These are phyloP conservation scores for Phytophthora nicotianae DNA, from an alignment of 352 stramenopile genomes.

Conservation along the genomic window DNA sequence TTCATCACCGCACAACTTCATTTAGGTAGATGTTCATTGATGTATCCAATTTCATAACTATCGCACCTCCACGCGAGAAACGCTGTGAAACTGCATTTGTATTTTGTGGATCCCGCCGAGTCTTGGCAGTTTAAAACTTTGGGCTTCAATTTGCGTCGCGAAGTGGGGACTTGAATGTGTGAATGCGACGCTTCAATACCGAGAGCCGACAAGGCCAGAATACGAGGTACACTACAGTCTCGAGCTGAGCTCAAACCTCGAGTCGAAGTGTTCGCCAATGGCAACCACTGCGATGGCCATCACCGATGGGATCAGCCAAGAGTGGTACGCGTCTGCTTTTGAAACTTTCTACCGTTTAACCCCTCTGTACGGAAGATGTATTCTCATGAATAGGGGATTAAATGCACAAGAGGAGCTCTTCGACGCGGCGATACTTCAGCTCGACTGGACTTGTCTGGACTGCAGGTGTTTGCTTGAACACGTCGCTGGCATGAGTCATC, in stretches of 20 bases:
- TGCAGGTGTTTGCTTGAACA: conserved; percentile 9
- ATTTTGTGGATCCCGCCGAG: background rate
- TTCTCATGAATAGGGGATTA: conserved; percentile 12
- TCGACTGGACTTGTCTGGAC: conserved; percentile 36
- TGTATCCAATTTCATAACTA: background rate
- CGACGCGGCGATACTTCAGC: conserved; percentile 25
- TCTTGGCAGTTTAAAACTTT: background rate
- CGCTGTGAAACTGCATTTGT: background rate
- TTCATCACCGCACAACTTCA: too few relatives aligned
- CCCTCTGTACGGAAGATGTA: background rate
- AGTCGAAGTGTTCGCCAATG: too few relatives aligned
- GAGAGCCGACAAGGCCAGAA: too few relatives aligned
- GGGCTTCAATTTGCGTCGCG: too few relatives aligned
- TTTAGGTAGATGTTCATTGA: too few relatives aligned
- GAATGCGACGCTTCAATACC: conserved; percentile 13
- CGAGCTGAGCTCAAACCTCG: background rate
- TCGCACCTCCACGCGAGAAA: conserved; percentile 6
- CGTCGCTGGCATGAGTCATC: conserved; percentile 17
- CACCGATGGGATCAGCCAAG: conserved; percentile 5
- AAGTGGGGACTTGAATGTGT: background rate
- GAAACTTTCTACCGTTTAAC: background rate
- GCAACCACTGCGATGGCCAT: too few relatives aligned
- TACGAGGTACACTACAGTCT: too few relatives aligned
- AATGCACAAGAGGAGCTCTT: conserved; percentile 2
- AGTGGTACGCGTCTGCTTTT: conserved; percentile 17